These are phyloP conservation scores for Amoebophrya sp. DNA, from an alignment of 169 alveolate species.

Conservation along the genomic window DNA sequence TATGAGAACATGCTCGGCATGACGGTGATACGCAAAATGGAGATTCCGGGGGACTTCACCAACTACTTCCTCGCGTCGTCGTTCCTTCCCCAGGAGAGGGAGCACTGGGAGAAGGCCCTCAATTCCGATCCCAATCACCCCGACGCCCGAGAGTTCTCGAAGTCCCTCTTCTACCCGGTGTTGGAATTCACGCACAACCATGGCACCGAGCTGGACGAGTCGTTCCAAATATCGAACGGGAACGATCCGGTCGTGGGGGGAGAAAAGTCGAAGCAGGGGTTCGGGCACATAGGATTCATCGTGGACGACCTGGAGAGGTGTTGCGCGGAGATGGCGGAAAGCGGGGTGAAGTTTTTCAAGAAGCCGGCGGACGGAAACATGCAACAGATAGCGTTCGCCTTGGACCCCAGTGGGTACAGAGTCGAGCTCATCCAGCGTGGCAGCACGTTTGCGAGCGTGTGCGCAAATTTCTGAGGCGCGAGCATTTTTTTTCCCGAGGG, in stretches of 20 bases:
- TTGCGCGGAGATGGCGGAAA: constrained; percentile 40
- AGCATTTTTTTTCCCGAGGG: too few relatives aligned
- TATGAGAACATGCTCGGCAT: constrained; percentile 39
- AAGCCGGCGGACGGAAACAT: constrained; percentile 38
- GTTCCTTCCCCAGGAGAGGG: constrained; percentile 14
- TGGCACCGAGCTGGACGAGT: constrained; percentile 42
- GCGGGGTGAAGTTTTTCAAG: constrained; percentile 20
- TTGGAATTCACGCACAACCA: constrained; percentile 49
- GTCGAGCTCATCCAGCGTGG: constrained; percentile 47
- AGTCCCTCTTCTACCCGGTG: constrained; percentile 42
- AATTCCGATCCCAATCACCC: constrained; percentile 6
- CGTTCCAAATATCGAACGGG: constrained; percentile 43
- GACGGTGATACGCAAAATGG: constrained; percentile 25
- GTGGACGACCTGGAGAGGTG: constrained; percentile 42
- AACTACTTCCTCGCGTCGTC: constrained; percentile 24
- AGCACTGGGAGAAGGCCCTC: constrained; percentile 7
- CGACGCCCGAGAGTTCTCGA: constrained; percentile 34
- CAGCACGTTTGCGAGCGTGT: not conserved
- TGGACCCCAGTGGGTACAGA: constrained; percentile 53
- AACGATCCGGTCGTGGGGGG: constrained; percentile 27
- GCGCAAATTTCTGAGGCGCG: too few relatives aligned
- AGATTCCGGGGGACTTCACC: constrained; percentile 21
- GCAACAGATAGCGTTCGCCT: constrained; percentile 46
- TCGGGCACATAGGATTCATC: constrained; percentile 49
- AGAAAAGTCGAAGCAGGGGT: constrained; percentile 52